A percentile compares a stretch with the other conserved stretches of the same genome.
Conservation (phyloP, 768 basidiomycete species). For the Suillus variegatus region DNA sequence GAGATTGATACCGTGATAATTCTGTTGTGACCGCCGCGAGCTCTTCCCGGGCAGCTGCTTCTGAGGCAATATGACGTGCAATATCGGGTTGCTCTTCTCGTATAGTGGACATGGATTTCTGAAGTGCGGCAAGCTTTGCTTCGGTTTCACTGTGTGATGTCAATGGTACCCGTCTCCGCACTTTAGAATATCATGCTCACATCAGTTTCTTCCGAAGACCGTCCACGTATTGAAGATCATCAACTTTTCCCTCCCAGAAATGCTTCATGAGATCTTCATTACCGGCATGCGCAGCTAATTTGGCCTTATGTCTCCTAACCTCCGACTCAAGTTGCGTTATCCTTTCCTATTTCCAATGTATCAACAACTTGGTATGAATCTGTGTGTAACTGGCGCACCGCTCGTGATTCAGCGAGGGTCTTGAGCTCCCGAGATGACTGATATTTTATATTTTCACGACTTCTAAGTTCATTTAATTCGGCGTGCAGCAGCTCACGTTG, state of each 20-base stretch:
- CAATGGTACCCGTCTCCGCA: constrained; percentile 10
- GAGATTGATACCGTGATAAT: constrained; percentile 60
- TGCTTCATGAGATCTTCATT: constrained; percentile 74
- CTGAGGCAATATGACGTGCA: constrained; percentile 47
- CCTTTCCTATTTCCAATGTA: constrained; percentile 55
- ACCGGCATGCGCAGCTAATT: constrained; percentile 72
- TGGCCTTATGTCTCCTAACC: constrained; percentile 67
- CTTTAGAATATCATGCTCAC: constrained; percentile 40
- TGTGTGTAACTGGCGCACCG: constrained; percentile 33
- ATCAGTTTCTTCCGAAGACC: constrained; percentile 53
- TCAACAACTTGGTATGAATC: constrained; percentile 15
- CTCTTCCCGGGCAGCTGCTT: constrained; percentile 51
- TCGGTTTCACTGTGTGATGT: constrained; percentile 51
- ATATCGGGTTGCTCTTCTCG: constrained; percentile 55
- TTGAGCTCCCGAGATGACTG: constrained; percentile 66
- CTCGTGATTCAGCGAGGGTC: constrained; percentile 61
- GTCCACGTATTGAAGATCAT: constrained; percentile 52
- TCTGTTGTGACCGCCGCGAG: constrained; percentile 46
- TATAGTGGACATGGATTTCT: constrained; percentile 47
- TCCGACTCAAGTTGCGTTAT: constrained; percentile 73
- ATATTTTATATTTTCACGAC: constrained; percentile 59
- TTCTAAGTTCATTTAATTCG: constrained; percentile 69
- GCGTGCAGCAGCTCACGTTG: constrained; percentile 66
- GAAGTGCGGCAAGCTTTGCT: constrained; percentile 48
- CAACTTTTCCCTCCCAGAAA: constrained; percentile 57